A percentile compares a stretch with the other conserved stretches of the same genome.
Evolutionary conservation across 306 rosid species (phyloP).

Genomic region (Quercus glauca): DNA sequence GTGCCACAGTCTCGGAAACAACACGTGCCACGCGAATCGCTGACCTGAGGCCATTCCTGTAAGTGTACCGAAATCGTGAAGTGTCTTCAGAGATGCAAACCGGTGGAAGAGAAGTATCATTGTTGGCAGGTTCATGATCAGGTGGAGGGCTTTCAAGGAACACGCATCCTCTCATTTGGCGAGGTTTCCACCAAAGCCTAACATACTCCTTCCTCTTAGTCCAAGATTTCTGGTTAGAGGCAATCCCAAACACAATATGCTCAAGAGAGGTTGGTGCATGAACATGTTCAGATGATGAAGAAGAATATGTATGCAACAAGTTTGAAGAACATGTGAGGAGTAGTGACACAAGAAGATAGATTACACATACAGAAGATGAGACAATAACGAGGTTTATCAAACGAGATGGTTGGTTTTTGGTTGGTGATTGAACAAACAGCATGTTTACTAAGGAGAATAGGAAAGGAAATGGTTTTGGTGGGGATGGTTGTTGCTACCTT

Average conservation of each 20-base stretch:
- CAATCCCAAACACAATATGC: conserved; percentile 84
- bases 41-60: conserved; percentile 41
- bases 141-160: conserved; percentile 51
- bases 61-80: conserved; percentile 67
- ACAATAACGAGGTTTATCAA: conserved; percentile 41
- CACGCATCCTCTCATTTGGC: conserved; percentile 67
- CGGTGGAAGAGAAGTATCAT: conserved; percentile 61
- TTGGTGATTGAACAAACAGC: conserved; percentile 41
- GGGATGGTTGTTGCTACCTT: neutral
- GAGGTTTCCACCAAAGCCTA: conserved; percentile 68
- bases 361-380: conserved; percentile 45
- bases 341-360: conserved; percentile 51
- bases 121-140: conserved; percentile 17
- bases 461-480: neutral
- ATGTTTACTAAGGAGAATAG: conserved; percentile 27
- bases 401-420: conserved; percentile 34
- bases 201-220: conserved; percentile 53
- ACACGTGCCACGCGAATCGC: conserved; percentile 82
- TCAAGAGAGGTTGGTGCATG: conserved; percentile 45
- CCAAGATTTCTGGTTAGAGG: conserved; percentile 64
- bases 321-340: conserved; percentile 32
- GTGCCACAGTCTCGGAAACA: conserved; percentile 60
- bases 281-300: conserved; percentile 24
- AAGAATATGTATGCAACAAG: neutral
- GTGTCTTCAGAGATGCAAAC: conserved; percentile 66